phyloP scores from a whole-genome alignment of 75 land plant genomes.

The Sequoia sempervirens region DNA sequence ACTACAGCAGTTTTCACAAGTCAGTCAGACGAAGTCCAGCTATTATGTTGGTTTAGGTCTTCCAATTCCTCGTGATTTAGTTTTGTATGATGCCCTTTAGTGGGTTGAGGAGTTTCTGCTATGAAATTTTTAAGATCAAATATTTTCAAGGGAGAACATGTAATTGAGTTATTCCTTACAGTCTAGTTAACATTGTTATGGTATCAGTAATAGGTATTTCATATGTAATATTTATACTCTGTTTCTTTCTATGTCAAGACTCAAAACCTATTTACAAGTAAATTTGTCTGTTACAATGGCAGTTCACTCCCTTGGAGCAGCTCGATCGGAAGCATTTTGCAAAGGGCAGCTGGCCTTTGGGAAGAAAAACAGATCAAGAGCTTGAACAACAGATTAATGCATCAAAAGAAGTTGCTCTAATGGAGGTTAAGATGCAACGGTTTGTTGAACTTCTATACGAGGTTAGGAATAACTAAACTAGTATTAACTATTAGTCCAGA shows the following conservation, averaged over 20 bases:
- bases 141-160: not conserved
- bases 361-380: conserved; percentile 30
- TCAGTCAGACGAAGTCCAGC: not conserved
- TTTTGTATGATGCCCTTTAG: not conserved
- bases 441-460: conserved; percentile 76
- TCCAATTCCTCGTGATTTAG: not conserved
- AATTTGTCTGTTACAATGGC: conserved; percentile 3
- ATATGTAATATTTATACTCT: not conserved
- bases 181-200: not conserved
- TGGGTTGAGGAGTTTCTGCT: not conserved
- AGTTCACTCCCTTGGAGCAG: conserved; percentile 82
- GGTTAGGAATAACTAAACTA: conserved; percentile 28
- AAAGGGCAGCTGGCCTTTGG: conserved; percentile 42
- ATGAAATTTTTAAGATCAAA: not conserved
- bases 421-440: conserved; percentile 75
- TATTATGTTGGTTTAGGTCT: not conserved
- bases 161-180: not conserved
- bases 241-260: not conserved
- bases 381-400: conserved; percentile 27
- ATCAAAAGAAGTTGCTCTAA: conserved; percentile 68
- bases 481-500: not conserved
- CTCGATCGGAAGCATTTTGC: conserved; percentile 94
- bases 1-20: not conserved
- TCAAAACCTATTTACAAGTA: not conserved
- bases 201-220: not conserved